phyloP scores from a whole-genome alignment of 2,329 filamentous ascomycete species.

The Cordyceps fumosorosea region DNA sequence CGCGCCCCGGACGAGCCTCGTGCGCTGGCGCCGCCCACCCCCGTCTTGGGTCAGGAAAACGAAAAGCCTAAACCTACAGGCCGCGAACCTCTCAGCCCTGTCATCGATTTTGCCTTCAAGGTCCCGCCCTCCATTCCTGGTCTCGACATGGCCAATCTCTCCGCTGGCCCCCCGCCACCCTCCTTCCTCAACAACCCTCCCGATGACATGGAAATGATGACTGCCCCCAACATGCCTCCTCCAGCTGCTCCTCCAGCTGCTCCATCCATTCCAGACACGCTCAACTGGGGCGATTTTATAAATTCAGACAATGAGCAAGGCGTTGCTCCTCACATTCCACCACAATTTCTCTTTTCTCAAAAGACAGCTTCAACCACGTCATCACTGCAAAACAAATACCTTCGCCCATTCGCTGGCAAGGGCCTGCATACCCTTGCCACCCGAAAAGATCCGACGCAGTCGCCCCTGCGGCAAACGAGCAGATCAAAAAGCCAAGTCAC shows the following conservation, averaged over 20 bases:
- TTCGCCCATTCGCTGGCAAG: slow-evolving; percentile 49
- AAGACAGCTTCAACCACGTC: slow-evolving; percentile 47
- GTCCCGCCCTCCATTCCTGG: slow-evolving; percentile 29
- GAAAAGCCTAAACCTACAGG: slow-evolving; percentile 38
- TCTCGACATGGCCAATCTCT: slow-evolving; percentile 36
- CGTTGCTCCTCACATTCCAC: slow-evolving; percentile 36
- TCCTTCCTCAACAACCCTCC: slow-evolving; percentile 30
- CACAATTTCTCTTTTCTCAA: slow-evolving; percentile 45
- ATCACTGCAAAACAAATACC: slow-evolving; percentile 43
- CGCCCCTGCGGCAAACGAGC: slow-evolving; percentile 2
- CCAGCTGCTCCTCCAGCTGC: slow-evolving; percentile 26
- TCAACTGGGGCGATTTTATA: slow-evolving; percentile 42
- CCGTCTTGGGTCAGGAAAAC: slow-evolving; percentile 43
- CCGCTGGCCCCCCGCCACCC: slow-evolving; percentile 20
- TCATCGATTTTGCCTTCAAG: slow-evolving; percentile 41
- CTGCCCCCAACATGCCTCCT: slow-evolving; percentile 18
- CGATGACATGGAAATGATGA: slow-evolving; percentile 20
- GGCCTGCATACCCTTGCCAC: slow-evolving; percentile 46
- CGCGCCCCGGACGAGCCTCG: slow-evolving; percentile 19
- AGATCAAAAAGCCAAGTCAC: not conserved
- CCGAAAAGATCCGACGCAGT: slow-evolving; percentile 22
- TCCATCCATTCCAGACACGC: slow-evolving; percentile 49
- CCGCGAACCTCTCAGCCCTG: slow-evolving; percentile 46
- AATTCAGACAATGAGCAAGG: slow-evolving; percentile 32
- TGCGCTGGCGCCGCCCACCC: slow-evolving; percentile 17